Evolutionary conservation across 2,329 filamentous ascomycete species (phyloP).

Genomic region (Calonectria crousiana): DNA sequence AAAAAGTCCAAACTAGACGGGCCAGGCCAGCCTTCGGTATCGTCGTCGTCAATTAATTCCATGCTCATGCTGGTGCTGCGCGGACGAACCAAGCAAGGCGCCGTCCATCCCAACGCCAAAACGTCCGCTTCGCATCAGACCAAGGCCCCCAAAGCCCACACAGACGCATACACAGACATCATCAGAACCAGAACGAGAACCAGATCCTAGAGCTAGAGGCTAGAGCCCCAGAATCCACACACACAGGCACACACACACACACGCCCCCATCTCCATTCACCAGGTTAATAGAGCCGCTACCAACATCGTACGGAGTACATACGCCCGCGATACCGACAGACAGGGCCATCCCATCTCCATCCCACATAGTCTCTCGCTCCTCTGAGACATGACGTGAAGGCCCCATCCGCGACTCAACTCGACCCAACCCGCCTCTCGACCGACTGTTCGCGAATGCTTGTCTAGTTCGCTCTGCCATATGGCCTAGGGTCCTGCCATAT

Average conservation of each 20-base stretch:
- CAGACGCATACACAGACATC: constrained; percentile 12
- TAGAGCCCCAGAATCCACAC: background rate
- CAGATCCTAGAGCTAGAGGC: background rate
- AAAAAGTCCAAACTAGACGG: constrained; percentile 33
- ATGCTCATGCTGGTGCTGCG: constrained; percentile 28
- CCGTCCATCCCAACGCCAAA: constrained; percentile 20
- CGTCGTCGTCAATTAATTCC: constrained; percentile 35
- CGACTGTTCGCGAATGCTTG: constrained; percentile 34
- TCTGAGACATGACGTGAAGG: constrained; percentile 50
- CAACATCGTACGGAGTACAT: constrained; percentile 7
- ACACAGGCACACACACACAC: background rate
- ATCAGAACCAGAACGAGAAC: background rate
- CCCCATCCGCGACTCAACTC: constrained; percentile 30
- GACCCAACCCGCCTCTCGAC: constrained; percentile 23
- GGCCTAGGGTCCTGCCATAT: constrained; percentile 47
- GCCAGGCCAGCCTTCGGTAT: constrained; percentile 27
- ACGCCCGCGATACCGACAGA: constrained; percentile 29
- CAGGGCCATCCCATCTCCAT: constrained; percentile 32
- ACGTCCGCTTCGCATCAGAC: constrained; percentile 19
- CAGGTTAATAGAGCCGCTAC: background rate
- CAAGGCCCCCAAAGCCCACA: background rate
- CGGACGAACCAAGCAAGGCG: constrained; percentile 20
- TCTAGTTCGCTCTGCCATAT: constrained; percentile 42
- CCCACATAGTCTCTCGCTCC: constrained; percentile 11
- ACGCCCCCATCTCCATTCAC: constrained; percentile 1